phyloP scores from a whole-genome alignment of 2,329 filamentous ascomycete genomes.

The Beauveria australis region DNA sequence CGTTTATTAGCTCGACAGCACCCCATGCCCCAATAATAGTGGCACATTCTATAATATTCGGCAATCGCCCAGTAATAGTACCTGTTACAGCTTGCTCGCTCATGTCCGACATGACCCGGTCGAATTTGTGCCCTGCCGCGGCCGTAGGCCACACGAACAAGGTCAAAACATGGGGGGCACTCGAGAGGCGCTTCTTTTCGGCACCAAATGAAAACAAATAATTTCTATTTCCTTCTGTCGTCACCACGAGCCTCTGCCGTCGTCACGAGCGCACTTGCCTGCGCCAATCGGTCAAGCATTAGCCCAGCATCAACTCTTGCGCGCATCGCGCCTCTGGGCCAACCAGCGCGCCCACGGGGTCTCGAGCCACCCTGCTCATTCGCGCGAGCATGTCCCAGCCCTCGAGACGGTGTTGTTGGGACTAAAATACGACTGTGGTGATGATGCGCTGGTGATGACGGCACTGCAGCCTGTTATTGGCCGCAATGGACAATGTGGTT shows the following conservation, averaged over 20 bases:
- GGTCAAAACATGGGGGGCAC: neutral
- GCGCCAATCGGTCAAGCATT: neutral
- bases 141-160: neutral
- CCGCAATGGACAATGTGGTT: conserved; percentile 15
- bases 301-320: neutral
- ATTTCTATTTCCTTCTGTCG: no score
- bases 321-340: neutral
- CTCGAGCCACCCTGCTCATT: neutral
- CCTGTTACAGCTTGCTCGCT: neutral
- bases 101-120: neutral
- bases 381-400: neutral
- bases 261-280: neutral
- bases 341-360: conserved; percentile 3
- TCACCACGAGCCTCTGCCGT: neutral
- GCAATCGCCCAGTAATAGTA: neutral
- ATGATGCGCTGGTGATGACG: neutral
- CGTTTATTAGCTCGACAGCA: neutral
- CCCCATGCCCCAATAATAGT: neutral
- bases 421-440: neutral
- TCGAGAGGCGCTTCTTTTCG: neutral
- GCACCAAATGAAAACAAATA: neutral
- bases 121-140: neutral
- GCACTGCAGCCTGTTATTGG: conserved; percentile 11
- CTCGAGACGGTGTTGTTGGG: neutral
- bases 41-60: neutral